Conservation (phyloP, 2,329 filamentous ascomycete genomes). For the Aureobasidium subglaciale region DNA sequence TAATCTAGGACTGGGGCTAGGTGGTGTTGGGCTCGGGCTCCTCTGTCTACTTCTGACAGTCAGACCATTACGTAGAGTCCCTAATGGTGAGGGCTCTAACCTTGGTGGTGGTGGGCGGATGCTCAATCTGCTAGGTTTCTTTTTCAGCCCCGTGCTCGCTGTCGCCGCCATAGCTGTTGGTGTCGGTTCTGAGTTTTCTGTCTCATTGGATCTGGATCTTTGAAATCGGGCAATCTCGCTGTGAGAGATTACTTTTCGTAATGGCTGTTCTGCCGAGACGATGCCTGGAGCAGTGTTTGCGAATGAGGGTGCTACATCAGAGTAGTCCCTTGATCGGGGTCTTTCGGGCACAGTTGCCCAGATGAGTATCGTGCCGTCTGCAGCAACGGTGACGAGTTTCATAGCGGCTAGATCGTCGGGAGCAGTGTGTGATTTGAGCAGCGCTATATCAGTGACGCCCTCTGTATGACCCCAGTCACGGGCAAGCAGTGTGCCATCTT, state of each 20-base stretch:
- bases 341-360: constrained; percentile 32
- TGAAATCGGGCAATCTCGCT: constrained; percentile 78
- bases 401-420: constrained; percentile 35
- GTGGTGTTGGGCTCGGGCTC: constrained; percentile 24
- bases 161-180: too few relatives aligned
- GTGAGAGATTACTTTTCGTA: constrained; percentile 80
- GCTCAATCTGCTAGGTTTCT: constrained; percentile 30
- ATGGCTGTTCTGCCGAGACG: constrained; percentile 56
- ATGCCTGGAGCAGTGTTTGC: constrained; percentile 23
- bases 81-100: constrained; percentile 25
- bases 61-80: constrained; percentile 36
- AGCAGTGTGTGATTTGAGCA: constrained; percentile 33
- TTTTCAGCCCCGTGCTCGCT: constrained; percentile 47
- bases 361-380: constrained; percentile 45
- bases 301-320: constrained; percentile 8
- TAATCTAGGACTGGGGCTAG: constrained; percentile 27
- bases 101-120: constrained; percentile 6
- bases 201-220: constrained; percentile 37
- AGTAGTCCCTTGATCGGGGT: background rate
- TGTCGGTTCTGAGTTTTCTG: constrained; percentile 35
- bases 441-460: constrained; percentile 75
- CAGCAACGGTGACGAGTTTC: constrained; percentile 43
- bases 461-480: constrained; percentile 95
- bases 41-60: constrained; percentile 20
- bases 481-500: constrained; percentile 68